phyloP scores from a whole-genome alignment of 1,284 basidiomycete genomes.

The Mycocalia duriaeana region DNA sequence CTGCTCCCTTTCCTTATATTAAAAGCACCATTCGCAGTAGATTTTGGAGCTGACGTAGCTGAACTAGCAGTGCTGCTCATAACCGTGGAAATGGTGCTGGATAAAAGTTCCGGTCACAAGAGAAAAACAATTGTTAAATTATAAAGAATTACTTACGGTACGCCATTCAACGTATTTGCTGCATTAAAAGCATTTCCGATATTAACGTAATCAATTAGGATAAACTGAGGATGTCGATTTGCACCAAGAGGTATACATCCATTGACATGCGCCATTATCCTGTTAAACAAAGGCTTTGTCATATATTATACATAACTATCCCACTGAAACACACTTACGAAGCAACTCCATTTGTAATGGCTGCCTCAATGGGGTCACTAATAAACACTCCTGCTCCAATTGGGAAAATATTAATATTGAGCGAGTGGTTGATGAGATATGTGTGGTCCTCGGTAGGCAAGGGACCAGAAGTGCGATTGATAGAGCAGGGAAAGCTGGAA shows the following conservation, averaged over 20 bases:
- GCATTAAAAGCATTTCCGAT: slow-evolving; percentile 4
- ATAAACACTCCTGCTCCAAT: slow-evolving; percentile 37
- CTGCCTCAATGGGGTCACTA: slow-evolving; percentile 33
- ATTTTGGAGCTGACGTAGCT: no score
- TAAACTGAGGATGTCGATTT: slow-evolving; percentile 3
- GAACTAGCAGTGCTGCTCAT: no score
- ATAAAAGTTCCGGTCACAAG: no score
- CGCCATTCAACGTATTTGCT: slow-evolving; percentile 2
- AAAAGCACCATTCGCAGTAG: no score
- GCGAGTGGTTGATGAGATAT: slow-evolving; percentile 55
- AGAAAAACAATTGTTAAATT: no score
- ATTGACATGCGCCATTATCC: slow-evolving; percentile 3
- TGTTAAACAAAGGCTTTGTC: neutral
- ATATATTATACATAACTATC: neutral
- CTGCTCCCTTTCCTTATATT: no score
- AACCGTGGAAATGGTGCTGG: no score
- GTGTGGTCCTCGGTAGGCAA: slow-evolving; percentile 45
- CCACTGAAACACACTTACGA: slow-evolving; percentile 28
- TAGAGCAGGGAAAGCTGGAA: slow-evolving; percentile 61
- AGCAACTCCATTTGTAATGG: slow-evolving; percentile 36
- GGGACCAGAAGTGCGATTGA: slow-evolving; percentile 57
- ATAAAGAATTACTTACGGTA: slow-evolving; percentile 4
- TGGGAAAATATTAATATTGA: slow-evolving; percentile 38
- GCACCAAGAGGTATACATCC: neutral
- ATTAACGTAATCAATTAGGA: slow-evolving; percentile 5